These are phyloP conservation scores for Ceratocystis cubensis DNA, from an alignment of 2,329 filamentous ascomycete species.

Conservation along the genomic window DNA sequence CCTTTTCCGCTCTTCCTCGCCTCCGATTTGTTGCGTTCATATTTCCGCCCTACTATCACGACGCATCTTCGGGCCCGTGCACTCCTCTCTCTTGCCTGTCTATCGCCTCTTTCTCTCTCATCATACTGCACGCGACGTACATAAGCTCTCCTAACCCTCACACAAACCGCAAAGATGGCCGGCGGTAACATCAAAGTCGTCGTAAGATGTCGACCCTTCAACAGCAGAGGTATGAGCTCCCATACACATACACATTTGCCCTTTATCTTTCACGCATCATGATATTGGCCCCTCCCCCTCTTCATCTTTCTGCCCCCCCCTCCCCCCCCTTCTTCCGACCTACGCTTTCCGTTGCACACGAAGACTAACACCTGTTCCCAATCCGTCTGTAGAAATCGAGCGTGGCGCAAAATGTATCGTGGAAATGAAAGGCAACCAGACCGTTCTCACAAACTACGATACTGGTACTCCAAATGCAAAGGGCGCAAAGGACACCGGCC, in stretches of 20 bases:
- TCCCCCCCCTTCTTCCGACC: not conserved
- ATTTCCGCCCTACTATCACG: not conserved
- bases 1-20: no score
- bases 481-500: conserved; percentile 54
- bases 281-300: not conserved
- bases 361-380: no score
- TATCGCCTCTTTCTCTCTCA: not conserved
- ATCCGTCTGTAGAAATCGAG: conserved; percentile 56
- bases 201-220: conserved; percentile 91
- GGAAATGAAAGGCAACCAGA: conserved; percentile 89
- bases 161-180: conserved; percentile 13
- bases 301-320: not conserved
- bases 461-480: conserved; percentile 64
- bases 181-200: conserved; percentile 99
- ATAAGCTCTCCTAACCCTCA: not conserved
- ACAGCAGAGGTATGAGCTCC: conserved; percentile 61
- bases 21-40: not conserved
- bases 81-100: not conserved
- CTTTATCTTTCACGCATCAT: not conserved
- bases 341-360: not conserved
- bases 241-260: conserved; percentile 5
- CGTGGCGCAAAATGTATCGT: conserved; percentile 92
- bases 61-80: conserved; percentile 2
- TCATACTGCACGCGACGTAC: no score
- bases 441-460: conserved; percentile 68